A percentile compares a stretch with the other conserved stretches of the same genome.
Conservation (phyloP, 1,139 yeast genomes). For the Magnusiomyces suaveolens region DNA sequence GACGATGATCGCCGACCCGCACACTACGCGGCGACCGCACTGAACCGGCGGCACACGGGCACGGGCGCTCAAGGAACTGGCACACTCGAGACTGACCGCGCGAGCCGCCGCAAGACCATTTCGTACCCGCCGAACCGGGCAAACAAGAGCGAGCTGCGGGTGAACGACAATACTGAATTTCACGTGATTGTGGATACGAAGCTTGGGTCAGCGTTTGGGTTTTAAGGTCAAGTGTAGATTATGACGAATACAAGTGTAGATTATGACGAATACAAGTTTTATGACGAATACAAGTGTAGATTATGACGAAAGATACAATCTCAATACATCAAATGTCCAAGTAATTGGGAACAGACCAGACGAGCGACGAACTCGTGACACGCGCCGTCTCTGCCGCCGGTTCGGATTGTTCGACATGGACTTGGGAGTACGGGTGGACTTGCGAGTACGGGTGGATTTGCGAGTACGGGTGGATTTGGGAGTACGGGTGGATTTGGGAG, state of each 20-base stretch:
- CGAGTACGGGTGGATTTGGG: neutral
- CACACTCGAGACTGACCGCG: no score
- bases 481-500: neutral
- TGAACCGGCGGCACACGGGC: no score
- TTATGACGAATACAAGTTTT: no score
- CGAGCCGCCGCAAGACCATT: no score
- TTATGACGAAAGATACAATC: no score
- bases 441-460: neutral
- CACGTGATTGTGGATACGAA: neutral
- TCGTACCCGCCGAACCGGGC: no score
- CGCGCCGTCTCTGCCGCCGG: neutral
- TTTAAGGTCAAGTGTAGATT: neutral
- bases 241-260: neutral
- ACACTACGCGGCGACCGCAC: no score
- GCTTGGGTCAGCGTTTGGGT: constrained; percentile 2
- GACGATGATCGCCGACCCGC: no score
- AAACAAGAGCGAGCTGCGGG: no score
- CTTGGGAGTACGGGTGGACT: no score
- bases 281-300: neutral
- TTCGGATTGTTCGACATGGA: neutral
- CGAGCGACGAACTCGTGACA: neutral
- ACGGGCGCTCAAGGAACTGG: no score
- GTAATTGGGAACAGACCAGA: neutral
- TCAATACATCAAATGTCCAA: neutral
- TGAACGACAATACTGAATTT: constrained; percentile 56